Conservation (phyloP, 2,329 filamentous ascomycete genomes). For the Penicillium fuscoglaucum region DNA sequence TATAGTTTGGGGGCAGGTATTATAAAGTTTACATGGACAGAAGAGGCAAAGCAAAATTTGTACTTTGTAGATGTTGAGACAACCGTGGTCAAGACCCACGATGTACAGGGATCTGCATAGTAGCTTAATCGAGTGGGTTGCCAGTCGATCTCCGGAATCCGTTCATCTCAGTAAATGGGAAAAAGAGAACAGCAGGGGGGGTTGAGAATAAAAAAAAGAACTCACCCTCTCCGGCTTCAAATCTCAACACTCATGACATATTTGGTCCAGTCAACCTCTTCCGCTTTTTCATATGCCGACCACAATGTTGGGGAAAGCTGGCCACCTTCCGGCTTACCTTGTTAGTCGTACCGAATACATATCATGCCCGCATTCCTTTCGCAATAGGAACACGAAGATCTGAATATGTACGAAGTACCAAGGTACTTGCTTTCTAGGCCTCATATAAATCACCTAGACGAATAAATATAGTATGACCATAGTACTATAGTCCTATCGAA, state of each 20-base stretch:
- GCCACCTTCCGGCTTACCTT: neutral
- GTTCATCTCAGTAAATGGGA: neutral
- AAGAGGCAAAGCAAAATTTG: neutral
- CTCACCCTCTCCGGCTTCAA: neutral
- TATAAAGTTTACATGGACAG: neutral
- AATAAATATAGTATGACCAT: neutral
- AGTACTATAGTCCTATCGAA: neutral
- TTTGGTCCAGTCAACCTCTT: neutral
- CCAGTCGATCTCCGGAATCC: conserved; percentile 14
- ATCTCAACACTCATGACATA: neutral
- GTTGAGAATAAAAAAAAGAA: neutral
- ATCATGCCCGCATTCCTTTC: neutral
- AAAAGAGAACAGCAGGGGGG: neutral
- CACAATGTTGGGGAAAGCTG: neutral
- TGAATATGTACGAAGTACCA: neutral
- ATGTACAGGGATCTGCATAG: conserved; percentile 14
- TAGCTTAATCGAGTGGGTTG: conserved; percentile 15
- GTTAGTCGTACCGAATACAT: neutral
- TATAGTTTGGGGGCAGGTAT: neutral
- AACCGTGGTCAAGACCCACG: conserved; percentile 4
- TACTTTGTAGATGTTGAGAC: neutral
- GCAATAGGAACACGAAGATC: neutral
- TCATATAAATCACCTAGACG: neutral
- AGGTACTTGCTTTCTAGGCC: neutral
- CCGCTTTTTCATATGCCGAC: neutral